Evolutionary conservation across 2,329 filamentous ascomycete genomes (phyloP).

Genomic region (Fusarium lyarnte): DNA sequence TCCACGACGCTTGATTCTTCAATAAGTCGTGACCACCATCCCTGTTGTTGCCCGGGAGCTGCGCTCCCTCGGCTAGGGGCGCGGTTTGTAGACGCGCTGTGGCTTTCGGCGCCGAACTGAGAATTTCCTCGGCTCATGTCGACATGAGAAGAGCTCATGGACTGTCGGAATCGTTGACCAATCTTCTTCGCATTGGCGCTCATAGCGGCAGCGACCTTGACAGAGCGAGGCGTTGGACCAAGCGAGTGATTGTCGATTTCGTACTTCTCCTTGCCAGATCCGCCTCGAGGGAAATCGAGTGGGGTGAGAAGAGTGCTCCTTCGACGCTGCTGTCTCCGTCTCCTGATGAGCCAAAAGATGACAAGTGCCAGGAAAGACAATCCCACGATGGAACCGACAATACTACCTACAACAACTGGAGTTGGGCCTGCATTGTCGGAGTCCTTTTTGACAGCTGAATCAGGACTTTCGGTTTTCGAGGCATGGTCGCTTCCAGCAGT

Average conservation of each 20-base stretch:
- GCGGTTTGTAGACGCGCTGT: conserved; percentile 47
- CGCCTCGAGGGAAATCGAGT: conserved; percentile 49
- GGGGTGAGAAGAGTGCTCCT: conserved; percentile 62
- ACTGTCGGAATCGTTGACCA: conserved; percentile 32
- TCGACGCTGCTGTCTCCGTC: conserved; percentile 51
- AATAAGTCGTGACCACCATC: conserved; percentile 57
- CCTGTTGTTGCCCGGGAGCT: conserved; percentile 38
- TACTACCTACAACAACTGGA: conserved; percentile 59
- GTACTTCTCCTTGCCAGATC: conserved; percentile 30
- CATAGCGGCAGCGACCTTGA: conserved; percentile 45
- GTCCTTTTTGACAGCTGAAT: conserved; percentile 12
- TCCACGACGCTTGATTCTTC: conserved; percentile 53
- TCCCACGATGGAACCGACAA: conserved; percentile 59
- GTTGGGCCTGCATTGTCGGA: conserved; percentile 29
- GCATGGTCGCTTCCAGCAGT: conserved; percentile 34
- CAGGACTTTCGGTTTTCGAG: conserved; percentile 28
- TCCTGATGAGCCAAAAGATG: conserved; percentile 61
- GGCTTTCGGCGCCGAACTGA: conserved; percentile 56
- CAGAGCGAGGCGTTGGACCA: conserved; percentile 58
- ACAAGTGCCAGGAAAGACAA: conserved; percentile 55
- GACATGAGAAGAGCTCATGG: conserved; percentile 49
- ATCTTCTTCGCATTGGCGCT: conserved; percentile 44
- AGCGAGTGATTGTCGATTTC: conserved; percentile 56
- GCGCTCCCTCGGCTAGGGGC: conserved; percentile 12
- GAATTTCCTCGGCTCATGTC: conserved; percentile 64